Percentiles rank a stretch among this genome's conserved stretches.
phyloP scores from a whole-genome alignment of 2,329 filamentous ascomycete species.

The Microsporum canis region DNA sequence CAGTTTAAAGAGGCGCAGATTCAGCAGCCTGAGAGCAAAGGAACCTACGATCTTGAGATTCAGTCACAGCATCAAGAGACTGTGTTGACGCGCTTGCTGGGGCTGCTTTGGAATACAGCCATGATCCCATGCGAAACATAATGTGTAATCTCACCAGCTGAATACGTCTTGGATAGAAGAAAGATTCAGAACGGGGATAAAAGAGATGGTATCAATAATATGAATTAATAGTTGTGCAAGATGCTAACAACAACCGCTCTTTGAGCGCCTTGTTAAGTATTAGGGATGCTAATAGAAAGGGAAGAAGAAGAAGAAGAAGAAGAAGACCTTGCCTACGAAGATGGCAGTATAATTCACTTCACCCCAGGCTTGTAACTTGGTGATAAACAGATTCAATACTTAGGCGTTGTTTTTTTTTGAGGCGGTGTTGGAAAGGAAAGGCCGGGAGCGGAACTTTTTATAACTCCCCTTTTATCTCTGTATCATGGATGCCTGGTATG shows the following conservation, averaged over 20 bases:
- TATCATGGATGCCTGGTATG: no score
- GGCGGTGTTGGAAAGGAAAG: neutral
- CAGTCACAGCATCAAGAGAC: slow-evolving; percentile 47
- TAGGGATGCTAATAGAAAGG: neutral
- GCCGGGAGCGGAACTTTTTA: no score
- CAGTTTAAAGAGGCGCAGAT: neutral
- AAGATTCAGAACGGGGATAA: neutral
- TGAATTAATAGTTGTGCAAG: neutral
- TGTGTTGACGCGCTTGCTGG: slow-evolving; percentile 36
- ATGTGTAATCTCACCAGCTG: neutral
- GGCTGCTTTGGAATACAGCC: slow-evolving; percentile 36
- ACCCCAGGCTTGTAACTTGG: neutral
- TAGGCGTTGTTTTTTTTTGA: neutral
- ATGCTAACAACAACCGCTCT: neutral
- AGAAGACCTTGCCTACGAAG: neutral
- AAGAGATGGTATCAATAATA: neutral
- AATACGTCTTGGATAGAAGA: neutral
- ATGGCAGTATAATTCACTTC: neutral
- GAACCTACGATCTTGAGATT: slow-evolving; percentile 41
- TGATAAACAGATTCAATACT: neutral
- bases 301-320: neutral
- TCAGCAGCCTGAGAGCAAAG: no score
- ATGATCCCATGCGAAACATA: slow-evolving; percentile 35
- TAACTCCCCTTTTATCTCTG: no score
- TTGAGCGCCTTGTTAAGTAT: neutral